Percentiles rank a stretch among this genome's conserved stretches.
These are phyloP conservation scores for Ceratocystis albifundus DNA, from an alignment of 2,329 filamentous ascomycete species.

Conservation along the genomic window DNA sequence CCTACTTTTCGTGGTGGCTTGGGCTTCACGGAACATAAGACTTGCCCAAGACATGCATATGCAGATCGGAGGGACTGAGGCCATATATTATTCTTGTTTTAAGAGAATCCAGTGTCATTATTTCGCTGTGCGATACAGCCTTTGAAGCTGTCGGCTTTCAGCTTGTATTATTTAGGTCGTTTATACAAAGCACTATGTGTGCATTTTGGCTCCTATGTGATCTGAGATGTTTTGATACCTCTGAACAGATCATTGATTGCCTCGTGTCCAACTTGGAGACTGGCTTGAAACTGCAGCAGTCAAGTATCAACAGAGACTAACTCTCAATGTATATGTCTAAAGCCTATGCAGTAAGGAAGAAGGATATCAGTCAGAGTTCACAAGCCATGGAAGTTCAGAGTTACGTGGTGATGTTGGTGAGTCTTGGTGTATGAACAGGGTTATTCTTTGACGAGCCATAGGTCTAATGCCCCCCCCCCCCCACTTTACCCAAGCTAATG, in stretches of 20 bases:
- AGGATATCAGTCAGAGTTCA: conserved; percentile 16
- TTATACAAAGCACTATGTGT: background rate
- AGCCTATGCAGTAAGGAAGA: conserved; percentile 14
- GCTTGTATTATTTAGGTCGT: background rate
- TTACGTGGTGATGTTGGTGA: conserved; percentile 7
- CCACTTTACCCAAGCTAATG: conserved; percentile 5
- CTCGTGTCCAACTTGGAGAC: background rate
- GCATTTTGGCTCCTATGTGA: background rate
- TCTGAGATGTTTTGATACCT: background rate
- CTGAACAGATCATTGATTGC: background rate
- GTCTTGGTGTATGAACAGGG: background rate
- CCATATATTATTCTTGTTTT: background rate
- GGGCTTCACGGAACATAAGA: background rate
- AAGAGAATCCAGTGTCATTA: background rate
- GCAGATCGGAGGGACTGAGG: background rate
- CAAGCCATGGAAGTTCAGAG: background rate
- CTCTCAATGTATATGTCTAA: background rate
- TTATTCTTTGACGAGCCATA: conserved; percentile 6
- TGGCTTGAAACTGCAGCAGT: background rate
- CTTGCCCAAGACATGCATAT: background rate
- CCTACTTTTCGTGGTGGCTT: background rate
- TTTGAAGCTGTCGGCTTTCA: background rate
- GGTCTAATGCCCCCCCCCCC: conserved; percentile 11
- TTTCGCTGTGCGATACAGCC: background rate
- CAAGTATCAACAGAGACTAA: background rate